These are phyloP conservation scores for Moesziomyces globuligerus DNA, from an alignment of 1,284 basidiomycete species.

Conservation along the genomic window DNA sequence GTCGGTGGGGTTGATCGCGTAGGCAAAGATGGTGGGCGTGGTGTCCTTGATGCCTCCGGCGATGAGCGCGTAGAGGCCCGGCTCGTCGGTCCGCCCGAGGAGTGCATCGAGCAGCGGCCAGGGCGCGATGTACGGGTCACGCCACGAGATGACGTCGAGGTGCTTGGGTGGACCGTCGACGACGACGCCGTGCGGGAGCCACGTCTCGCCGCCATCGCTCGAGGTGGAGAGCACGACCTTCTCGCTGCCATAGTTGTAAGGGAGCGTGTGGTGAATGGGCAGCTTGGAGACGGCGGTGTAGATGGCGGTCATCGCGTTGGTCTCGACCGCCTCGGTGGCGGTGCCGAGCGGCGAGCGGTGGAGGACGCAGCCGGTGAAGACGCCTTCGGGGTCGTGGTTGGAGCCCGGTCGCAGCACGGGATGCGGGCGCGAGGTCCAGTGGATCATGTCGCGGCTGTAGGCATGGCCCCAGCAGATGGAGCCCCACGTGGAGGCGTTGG, in stretches of 20 bases:
- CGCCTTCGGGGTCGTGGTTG: conserved; percentile 50
- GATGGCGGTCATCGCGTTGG: conserved; percentile 44
- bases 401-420: conserved; percentile 36
- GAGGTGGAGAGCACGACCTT: conserved; percentile 53
- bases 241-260: conserved; percentile 50
- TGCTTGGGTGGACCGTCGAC: conserved; percentile 43
- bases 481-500: conserved; percentile 51
- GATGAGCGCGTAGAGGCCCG: conserved; percentile 46
- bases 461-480: conserved; percentile 57
- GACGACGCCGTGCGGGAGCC: conserved; percentile 35
- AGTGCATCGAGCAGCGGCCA: conserved; percentile 49
- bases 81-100: conserved; percentile 18
- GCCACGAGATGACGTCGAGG: conserved; percentile 51
- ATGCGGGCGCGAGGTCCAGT: conserved; percentile 42
- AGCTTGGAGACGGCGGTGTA: conserved; percentile 57
- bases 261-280: conserved; percentile 52
- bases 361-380: conserved; percentile 56
- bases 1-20: conserved; percentile 35
- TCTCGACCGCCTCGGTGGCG: conserved; percentile 12
- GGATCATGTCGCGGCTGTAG: conserved; percentile 44
- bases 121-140: conserved; percentile 48
- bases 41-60: conserved; percentile 48
- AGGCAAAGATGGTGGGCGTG: conserved; percentile 52
- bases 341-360: conserved; percentile 32
- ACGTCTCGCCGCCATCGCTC: conserved; percentile 45